Evolutionary conservation across 306 rosid species (phyloP).

Genomic region (Vicia villosa): DNA sequence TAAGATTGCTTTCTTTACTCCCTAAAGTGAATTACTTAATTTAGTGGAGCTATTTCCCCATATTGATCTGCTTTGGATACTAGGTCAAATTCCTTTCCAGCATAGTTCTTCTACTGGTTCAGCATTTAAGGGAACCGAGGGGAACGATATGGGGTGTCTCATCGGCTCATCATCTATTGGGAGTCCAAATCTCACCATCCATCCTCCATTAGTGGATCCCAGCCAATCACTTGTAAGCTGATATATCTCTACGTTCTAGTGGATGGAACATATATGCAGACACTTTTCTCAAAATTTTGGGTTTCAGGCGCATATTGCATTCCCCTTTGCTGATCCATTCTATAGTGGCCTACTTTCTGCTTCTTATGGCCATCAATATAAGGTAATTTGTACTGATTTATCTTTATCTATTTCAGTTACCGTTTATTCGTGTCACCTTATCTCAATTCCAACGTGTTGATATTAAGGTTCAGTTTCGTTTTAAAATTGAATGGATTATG

Average conservation of each 20-base stretch:
- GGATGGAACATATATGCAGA: constrained; percentile 30
- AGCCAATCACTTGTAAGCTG: constrained; percentile 59
- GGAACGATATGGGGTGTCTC: constrained; percentile 38
- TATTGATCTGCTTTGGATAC: constrained; percentile 13
- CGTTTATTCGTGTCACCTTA: constrained; percentile 4
- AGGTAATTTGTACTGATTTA: constrained; percentile 36
- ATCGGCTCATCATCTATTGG: constrained; percentile 36
- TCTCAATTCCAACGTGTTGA: background rate
- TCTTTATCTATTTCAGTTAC: constrained; percentile 1
- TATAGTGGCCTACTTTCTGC: constrained; percentile 47
- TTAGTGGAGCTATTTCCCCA: background rate
- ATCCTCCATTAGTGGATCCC: constrained; percentile 44
- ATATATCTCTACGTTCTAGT: constrained; percentile 24
- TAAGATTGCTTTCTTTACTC: background rate
- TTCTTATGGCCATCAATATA: constrained; percentile 50
- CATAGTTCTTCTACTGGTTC: constrained; percentile 42
- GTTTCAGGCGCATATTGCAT: constrained; percentile 60
- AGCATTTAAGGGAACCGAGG: constrained; percentile 40
- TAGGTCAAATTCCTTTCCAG: constrained; percentile 34
- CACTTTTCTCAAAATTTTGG: constrained; percentile 27
- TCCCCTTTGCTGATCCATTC: constrained; percentile 50
- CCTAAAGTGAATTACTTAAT: background rate
- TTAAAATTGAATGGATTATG: background rate
- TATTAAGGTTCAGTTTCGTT: background rate
- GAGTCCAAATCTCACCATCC: constrained; percentile 46